A percentile compares a stretch with the other conserved stretches of the same genome.
These are phyloP conservation scores for Exsudoporus frostii DNA, from an alignment of 768 basidiomycete species.

Conservation along the genomic window DNA sequence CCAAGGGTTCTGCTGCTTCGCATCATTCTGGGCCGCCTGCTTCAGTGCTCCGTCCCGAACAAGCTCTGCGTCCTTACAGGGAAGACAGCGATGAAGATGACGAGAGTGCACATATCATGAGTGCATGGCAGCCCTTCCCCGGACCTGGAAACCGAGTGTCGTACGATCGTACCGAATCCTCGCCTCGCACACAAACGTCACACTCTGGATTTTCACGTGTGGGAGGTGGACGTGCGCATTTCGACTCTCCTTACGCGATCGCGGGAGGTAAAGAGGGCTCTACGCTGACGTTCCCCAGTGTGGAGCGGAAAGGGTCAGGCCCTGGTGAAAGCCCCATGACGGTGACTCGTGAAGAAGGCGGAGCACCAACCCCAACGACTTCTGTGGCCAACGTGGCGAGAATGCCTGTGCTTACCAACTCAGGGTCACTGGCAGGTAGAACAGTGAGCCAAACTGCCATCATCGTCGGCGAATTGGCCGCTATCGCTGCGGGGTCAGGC, in stretches of 20 bases:
- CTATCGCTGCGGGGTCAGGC: constrained; percentile 19
- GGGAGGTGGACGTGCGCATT: constrained; percentile 84
- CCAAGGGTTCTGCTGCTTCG: constrained; percentile 32
- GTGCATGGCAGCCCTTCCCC: constrained; percentile 83
- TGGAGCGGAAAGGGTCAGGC: constrained; percentile 41
- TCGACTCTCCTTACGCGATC: constrained; percentile 82
- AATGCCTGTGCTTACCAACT: constrained; percentile 32
- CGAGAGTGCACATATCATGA: constrained; percentile 81
- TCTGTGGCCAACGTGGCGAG: constrained; percentile 46
- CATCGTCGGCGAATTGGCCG: constrained; percentile 58
- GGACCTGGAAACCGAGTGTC: constrained; percentile 31
- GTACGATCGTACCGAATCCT: constrained; percentile 25
- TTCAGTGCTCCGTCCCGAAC: constrained; percentile 75
- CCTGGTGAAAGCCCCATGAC: constrained; percentile 20
- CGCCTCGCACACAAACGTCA: constrained; percentile 28
- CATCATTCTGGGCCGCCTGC: constrained; percentile 52
- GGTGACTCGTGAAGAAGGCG: constrained; percentile 35
- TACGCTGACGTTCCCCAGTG: constrained; percentile 65
- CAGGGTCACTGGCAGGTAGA: constrained; percentile 55
- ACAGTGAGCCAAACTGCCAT: constrained; percentile 83
- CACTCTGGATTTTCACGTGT: constrained; percentile 79
- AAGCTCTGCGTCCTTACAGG: constrained; percentile 69
- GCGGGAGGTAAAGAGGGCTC: constrained; percentile 46
- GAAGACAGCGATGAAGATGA: constrained; percentile 77
- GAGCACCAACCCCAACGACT: constrained; percentile 50